These are phyloP conservation scores for Alternaria gansuensis DNA, from an alignment of 2,329 filamentous ascomycete genomes.

Conservation along the genomic window DNA sequence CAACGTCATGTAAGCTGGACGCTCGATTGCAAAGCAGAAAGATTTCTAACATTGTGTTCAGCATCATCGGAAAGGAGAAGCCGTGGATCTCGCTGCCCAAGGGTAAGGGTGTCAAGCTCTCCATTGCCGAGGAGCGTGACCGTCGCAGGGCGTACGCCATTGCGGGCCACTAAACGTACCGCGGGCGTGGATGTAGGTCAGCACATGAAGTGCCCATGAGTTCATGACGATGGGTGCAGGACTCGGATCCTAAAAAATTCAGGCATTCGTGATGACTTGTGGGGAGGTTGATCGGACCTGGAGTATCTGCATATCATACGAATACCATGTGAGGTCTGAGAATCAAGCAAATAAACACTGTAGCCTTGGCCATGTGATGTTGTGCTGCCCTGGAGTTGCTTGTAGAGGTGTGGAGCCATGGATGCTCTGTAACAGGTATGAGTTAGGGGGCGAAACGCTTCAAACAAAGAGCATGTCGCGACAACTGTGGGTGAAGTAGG, in stretches of 20 bases:
- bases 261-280: constrained; percentile 49
- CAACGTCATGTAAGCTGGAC: constrained; percentile 79
- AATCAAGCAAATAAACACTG: constrained; percentile 36
- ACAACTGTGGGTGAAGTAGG: background rate
- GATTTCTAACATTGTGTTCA: constrained; percentile 28
- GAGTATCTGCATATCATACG: constrained; percentile 47
- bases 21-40: background rate
- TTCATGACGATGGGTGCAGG: constrained; percentile 40
- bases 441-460: background rate
- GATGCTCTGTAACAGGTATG: background rate
- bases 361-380: constrained; percentile 5
- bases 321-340: constrained; percentile 39
- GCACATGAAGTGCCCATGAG: constrained; percentile 41
- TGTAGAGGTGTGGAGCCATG: constrained; percentile 1
- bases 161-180: constrained; percentile 59
- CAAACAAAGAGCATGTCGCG: constrained; percentile 3
- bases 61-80: constrained; percentile 96
- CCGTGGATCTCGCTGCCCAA: constrained; percentile 99
- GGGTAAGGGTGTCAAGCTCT: constrained; percentile 99
- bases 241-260: constrained; percentile 45
- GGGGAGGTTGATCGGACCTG: constrained; percentile 42
- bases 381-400: background rate
- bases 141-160: constrained; percentile 80
- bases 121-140: constrained; percentile 98
- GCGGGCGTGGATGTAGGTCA: constrained; percentile 32